A percentile compares a stretch with the other conserved stretches of the same genome.
These are phyloP conservation scores for Verticillium isaacii DNA, from an alignment of 2,329 filamentous ascomycete genomes.

Conservation along the genomic window DNA sequence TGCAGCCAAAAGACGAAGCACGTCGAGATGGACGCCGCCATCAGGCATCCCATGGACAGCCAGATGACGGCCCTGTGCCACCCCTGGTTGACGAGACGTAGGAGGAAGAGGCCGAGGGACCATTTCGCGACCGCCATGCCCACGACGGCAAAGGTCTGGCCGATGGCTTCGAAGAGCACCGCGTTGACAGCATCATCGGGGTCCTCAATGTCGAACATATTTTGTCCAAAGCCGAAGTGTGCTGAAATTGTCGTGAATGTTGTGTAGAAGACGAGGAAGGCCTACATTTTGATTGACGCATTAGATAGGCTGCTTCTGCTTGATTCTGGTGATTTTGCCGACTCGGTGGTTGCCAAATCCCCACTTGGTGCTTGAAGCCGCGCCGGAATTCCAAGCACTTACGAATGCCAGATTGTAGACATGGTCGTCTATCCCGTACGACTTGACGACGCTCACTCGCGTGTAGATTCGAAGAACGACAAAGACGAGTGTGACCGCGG, in stretches of 20 bases:
- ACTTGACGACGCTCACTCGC: conserved; percentile 13
- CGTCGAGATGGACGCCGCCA: conserved; percentile 2
- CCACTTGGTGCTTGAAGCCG: too few relatives aligned
- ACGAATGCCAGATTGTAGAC: conserved; percentile 10
- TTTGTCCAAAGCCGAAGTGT: too few relatives aligned
- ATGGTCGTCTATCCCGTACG: conserved; percentile 11
- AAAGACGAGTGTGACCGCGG: conserved; percentile 19
- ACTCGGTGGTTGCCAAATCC: too few relatives aligned
- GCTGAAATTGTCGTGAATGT: conserved; percentile 4
- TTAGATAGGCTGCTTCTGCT: too few relatives aligned
- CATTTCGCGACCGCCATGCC: conserved; percentile 10
- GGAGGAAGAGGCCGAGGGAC: conserved; percentile 9
- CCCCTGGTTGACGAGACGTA: conserved; percentile 7
- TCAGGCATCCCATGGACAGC: conserved; percentile 5
- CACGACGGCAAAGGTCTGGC: conserved; percentile 8
- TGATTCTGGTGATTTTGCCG: too few relatives aligned
- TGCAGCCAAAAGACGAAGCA: conserved; percentile 11
- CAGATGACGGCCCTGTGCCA: conserved; percentile 5
- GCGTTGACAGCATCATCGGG: conserved; percentile 1
- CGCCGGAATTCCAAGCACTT: not conserved
- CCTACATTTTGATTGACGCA: not conserved
- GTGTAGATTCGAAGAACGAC: conserved; percentile 31
- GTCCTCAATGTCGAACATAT: conserved; percentile 2
- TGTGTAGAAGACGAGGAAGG: conserved; percentile 9
- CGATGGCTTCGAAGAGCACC: conserved; percentile 10